Evolutionary conservation across 2,329 filamentous ascomycete genomes (phyloP), one percentile per base, ranked within the genome.

Genomic region (Cladosporium cucumerinum): DNA sequence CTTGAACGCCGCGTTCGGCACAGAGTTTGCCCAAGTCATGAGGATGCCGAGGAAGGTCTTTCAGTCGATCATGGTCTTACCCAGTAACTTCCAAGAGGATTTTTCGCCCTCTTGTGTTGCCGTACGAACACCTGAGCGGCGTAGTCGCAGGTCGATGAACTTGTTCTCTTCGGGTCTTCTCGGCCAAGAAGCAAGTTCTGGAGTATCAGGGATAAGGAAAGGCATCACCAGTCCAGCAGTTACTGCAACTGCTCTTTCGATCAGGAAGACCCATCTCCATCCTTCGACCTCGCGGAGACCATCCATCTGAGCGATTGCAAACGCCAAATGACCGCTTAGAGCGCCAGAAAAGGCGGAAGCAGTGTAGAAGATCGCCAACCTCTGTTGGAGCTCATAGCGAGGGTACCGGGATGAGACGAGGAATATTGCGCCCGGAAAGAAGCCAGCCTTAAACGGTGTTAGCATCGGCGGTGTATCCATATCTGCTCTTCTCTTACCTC

Each of bases 101-200:
- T 59, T 48, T 23, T 43, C 57, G 34, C 43, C 57, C 21, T 59
- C 57, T 46, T 48, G 18, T 5, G 52, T 57, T 5, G 52, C 14
- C 2, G 52, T 68, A 7, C 69, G 54, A n/a, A 69, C 67, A 28
- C 64, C 89, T 26, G 85, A 81, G 30, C 74, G 65, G 0, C 90
- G 89, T 23, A 86, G 86, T 0, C 68, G 89, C 88, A 92, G 5
- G 78, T 84, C 71, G 91, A 92, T 1, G 78, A 72, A 69, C 92
- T 89, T 57, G 87, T 79, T 12, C 86, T 84, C 0, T 90, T 0
- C 86, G 85, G 69, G 91, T n/a, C n/a, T n/a, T n/a, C 88, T 68
- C 83, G 87, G 69, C 91, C 88, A 18, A 82, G 81, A n/a, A 43
- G 77, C 76, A 49, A 78, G 34, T 46, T 81, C 78, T 0, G 84